Percentiles rank a stretch among this genome's conserved stretches.
Conservation (phyloP, 2,329 filamentous ascomycete genomes). For the Penicillium sp. region DNA sequence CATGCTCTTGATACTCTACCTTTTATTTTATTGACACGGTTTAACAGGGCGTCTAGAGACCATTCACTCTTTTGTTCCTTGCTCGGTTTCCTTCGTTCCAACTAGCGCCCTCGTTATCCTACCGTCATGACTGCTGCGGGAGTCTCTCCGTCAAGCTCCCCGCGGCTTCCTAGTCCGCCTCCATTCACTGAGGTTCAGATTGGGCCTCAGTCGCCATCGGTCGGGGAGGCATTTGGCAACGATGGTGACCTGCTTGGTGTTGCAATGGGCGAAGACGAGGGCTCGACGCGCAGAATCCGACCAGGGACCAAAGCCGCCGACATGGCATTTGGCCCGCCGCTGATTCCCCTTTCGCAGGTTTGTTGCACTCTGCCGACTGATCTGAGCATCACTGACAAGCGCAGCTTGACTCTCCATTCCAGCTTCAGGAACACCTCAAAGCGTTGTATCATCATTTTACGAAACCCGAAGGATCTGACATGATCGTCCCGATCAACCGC, state of each 20-base stretch:
- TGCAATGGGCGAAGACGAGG: slow-evolving; percentile 64
- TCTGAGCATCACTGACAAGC: slow-evolving; percentile 9
- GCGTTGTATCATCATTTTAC: slow-evolving; percentile 84
- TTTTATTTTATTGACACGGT: slow-evolving; percentile 13
- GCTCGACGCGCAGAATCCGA: slow-evolving; percentile 79
- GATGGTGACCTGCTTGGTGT: slow-evolving; percentile 55
- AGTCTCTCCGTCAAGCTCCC: slow-evolving; percentile 67
- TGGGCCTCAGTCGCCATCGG: slow-evolving; percentile 70
- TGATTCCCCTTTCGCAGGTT: slow-evolving; percentile 82
- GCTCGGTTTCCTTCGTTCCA: slow-evolving; percentile 15
- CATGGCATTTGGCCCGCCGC: slow-evolving; percentile 87
- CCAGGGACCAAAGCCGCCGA: slow-evolving; percentile 88
- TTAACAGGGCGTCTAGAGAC: slow-evolving; percentile 14
- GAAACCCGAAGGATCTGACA: slow-evolving; percentile 56
- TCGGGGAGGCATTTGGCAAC: slow-evolving; percentile 60
- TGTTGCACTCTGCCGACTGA: slow-evolving; percentile 29
- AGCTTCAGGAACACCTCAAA: slow-evolving; percentile 94
- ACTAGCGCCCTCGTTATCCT: slow-evolving; percentile 12
- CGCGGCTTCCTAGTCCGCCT: slow-evolving; percentile 89
- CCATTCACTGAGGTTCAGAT: slow-evolving; percentile 94
- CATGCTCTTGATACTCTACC: slow-evolving; percentile 15
- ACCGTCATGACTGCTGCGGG: slow-evolving; percentile 46
- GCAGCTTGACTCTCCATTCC: slow-evolving; percentile 94
- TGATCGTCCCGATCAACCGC: slow-evolving; percentile 70
- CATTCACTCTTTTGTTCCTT: slow-evolving; percentile 20